A percentile compares a stretch with the other conserved stretches of the same genome.
phyloP scores from a whole-genome alignment of 139 green algal species.

The Nannochloris sp. region DNA sequence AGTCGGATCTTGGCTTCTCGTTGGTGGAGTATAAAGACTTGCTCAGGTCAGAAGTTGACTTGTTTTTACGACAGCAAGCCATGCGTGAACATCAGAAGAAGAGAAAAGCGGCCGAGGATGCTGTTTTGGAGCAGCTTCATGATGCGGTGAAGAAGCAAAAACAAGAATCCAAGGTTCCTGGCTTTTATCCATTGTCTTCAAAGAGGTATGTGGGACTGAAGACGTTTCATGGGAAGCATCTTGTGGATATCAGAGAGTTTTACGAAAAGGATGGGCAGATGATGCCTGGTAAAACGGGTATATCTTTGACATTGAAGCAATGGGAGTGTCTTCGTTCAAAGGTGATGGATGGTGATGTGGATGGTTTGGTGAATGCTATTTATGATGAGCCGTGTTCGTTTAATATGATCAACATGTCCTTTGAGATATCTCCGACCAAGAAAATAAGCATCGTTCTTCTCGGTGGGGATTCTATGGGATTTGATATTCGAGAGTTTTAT shows the following conservation, averaged over 20 bases:
- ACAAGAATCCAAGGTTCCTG: too few species aligned
- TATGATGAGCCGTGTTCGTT: too few species aligned
- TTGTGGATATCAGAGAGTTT: slow-evolving; percentile 42
- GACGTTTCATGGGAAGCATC: slow-evolving; percentile 13
- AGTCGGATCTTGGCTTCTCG: slow-evolving; percentile 10
- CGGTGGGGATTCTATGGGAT: slow-evolving; percentile 36
- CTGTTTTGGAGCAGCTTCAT: too few species aligned
- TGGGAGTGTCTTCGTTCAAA: slow-evolving; percentile 17
- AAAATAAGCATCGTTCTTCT: slow-evolving; percentile 24
- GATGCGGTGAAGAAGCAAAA: too few species aligned
- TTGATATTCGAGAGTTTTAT: slow-evolving; percentile 46
- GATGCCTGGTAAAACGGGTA: slow-evolving; percentile 37
- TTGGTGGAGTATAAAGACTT: slow-evolving; percentile 16
- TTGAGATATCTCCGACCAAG: slow-evolving; percentile 21
- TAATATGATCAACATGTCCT: not conserved
- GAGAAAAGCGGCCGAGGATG: too few species aligned
- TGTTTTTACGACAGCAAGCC: not conserved
- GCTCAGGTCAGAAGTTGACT: slow-evolving; percentile 26
- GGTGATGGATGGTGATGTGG: not conserved
- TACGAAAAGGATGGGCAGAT: slow-evolving; percentile 40
- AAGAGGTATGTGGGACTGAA: slow-evolving; percentile 24
- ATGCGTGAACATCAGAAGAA: too few species aligned
- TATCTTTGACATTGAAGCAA: slow-evolving; percentile 20
- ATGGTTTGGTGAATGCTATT: not conserved
- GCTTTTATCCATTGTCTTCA: slow-evolving; percentile 8